Evolutionary conservation across 768 basidiomycete species (phyloP), one percentile per base, ranked within the genome.

Genomic region (Lyophyllum decastes): DNA sequence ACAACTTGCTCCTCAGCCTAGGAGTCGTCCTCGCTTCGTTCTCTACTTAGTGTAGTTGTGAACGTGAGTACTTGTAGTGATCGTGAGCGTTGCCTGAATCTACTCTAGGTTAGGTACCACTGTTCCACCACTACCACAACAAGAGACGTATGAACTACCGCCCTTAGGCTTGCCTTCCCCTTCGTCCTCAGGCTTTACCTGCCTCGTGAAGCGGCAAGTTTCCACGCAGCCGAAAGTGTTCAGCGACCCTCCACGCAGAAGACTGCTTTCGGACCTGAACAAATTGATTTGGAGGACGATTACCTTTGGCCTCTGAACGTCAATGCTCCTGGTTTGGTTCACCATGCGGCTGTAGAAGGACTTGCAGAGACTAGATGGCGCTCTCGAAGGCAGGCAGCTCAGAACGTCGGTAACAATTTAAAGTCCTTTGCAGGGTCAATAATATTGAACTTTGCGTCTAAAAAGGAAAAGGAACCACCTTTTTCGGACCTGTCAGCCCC

Each of bases 391-490:
- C n/a, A n/a, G n/a, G n/a, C n/a, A n/a, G n/a, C n/a, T n/a, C n/a
- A n/a, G n/a, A n/a, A n/a, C n/a, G n/a, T n/a, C n/a, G n/a, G n/a
- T n/a, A n/a, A n/a, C n/a, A n/a, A n/a, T n/a, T n/a, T n/a, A n/a
- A n/a, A n/a, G n/a, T n/a, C n/a, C n/a, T n/a, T n/a, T n/a, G n/a
- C n/a, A n/a, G n/a, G n/a, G n/a, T n/a, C n/a, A n/a, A n/a, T n/a
- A n/a, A n/a, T n/a, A n/a, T n/a, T 43, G 16, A 5, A 4, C 17
- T 21, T 11, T 4, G 27, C 14, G 3, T 38, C 54, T 27, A 59
- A 59, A 58, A 49, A 62, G 57, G 61, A 59, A 62, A 26, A 2
- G 14, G 14, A 55, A 33, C 25, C 47, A n/a, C 57, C 54, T 62
- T 56, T 41, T 59, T 49, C 10, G 58, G 58, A 10, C 45, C 17